Conservation (phyloP, 495 filamentous ascomycete genomes). For the Lasiosphaeriaceae sp. region DNA sequence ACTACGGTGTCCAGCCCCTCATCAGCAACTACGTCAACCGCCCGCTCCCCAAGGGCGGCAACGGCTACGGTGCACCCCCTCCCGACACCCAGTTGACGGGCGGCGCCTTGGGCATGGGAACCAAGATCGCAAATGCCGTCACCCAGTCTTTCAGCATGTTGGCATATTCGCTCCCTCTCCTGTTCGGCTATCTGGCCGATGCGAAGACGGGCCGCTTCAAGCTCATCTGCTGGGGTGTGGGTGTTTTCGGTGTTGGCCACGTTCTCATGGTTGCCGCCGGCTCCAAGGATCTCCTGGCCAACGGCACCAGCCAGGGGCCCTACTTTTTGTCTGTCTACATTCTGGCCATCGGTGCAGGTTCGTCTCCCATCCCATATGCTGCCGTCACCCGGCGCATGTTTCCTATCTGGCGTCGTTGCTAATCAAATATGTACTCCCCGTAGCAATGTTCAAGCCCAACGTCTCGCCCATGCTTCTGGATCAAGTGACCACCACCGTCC, state of each 20-base stretch:
- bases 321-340: conserved; percentile 58
- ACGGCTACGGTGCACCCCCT: conserved; percentile 59
- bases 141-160: conserved; percentile 58
- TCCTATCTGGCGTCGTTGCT: background rate
- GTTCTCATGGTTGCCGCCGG: conserved; percentile 60
- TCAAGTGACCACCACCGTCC: conserved; percentile 49
- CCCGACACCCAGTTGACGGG: conserved; percentile 49
- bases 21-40: conserved; percentile 59
- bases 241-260: conserved; percentile 63
- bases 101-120: conserved; percentile 58
- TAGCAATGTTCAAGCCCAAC: conserved; percentile 61
- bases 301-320: conserved; percentile 51
- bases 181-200: conserved; percentile 57
- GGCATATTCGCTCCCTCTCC: conserved; percentile 54
- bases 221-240: conserved; percentile 59
- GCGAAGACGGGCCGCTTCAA: conserved; percentile 55
- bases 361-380: conserved; percentile 30
- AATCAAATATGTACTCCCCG: background rate
- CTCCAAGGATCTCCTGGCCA: conserved; percentile 54
- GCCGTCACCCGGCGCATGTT: background rate
- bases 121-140: conserved; percentile 56
- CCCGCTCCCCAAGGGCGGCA: conserved; percentile 52
- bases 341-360: conserved; percentile 61
- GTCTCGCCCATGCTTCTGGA: conserved; percentile 60
- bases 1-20: conserved; percentile 53